Evolutionary conservation across 75 land plant genomes (phyloP).

Genomic region (Sequoiadendron giganteum): DNA sequence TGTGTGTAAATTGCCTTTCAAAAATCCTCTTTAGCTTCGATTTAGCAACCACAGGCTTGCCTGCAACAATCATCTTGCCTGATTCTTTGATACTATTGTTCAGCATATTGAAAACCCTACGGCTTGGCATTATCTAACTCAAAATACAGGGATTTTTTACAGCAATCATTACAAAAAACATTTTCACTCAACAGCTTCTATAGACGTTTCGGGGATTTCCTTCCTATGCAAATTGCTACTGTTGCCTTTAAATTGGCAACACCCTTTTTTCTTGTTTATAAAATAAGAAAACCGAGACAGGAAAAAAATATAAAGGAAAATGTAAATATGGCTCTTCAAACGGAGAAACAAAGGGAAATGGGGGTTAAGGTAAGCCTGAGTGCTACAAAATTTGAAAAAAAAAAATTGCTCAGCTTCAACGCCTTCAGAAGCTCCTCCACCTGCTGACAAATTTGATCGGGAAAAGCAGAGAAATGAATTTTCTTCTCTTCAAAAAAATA

Average conservation of each 20-base stretch:
- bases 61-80: background rate
- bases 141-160: background rate
- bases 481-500: background rate
- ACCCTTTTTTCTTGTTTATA: background rate
- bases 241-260: background rate
- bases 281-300: background rate
- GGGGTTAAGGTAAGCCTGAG: background rate
- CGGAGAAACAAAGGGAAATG: background rate
- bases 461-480: background rate
- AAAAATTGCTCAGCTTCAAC: background rate
- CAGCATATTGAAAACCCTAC: background rate
- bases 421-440: background rate
- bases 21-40: conserved; percentile 57
- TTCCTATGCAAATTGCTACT: background rate
- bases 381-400: background rate
- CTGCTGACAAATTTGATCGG: background rate
- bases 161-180: background rate
- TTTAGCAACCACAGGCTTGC: conserved; percentile 26
- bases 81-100: background rate
- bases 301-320: background rate
- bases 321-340: background rate
- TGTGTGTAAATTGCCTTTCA: conserved; percentile 49
- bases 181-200: background rate
- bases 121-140: conserved; percentile 2
- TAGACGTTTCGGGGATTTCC: background rate